These are phyloP conservation scores for Balansia obtecta DNA, from an alignment of 2,329 filamentous ascomycete genomes.

Conservation along the genomic window DNA sequence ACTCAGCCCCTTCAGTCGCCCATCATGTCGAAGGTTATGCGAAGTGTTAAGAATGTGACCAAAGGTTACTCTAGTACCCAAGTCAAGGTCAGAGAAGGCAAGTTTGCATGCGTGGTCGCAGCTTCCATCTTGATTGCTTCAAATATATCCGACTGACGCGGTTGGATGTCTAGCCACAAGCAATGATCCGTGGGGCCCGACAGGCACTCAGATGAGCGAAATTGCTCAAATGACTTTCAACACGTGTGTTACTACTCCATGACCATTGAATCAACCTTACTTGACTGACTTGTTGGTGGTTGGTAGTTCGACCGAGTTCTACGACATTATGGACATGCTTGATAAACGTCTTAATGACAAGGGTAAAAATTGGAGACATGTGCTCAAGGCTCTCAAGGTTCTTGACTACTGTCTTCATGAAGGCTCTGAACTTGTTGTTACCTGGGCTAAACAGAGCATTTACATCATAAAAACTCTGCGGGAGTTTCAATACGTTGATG, in stretches of 20 bases:
- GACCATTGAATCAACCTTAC: background rate
- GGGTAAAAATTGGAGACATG: conserved; percentile 98
- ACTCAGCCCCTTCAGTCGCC: conserved; percentile 13
- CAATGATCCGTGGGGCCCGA: conserved; percentile 97
- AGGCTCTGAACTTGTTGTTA: conserved; percentile 90
- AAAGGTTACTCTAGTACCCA: conserved; percentile 96
- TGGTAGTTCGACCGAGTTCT: conserved; percentile 82
- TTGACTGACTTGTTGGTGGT: background rate
- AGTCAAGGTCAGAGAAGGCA: conserved; percentile 97
- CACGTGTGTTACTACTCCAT: conserved; percentile 51
- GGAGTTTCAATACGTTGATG: conserved; percentile 93
- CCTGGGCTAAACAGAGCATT: conserved; percentile 94
- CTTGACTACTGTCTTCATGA: conserved; percentile 97
- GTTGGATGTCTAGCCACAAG: conserved; percentile 62
- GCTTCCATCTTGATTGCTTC: background rate
- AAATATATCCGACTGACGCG: conserved; percentile 8
- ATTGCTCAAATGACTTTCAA: conserved; percentile 97
- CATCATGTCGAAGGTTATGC: conserved; percentile 89
- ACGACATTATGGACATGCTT: conserved; percentile 99
- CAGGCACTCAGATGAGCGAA: conserved; percentile 96
- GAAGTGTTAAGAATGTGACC: conserved; percentile 98
- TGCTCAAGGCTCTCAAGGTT: conserved; percentile 93
- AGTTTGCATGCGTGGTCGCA: background rate
- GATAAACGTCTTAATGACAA: conserved; percentile 98
- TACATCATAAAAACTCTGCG: conserved; percentile 98